A percentile compares a stretch with the other conserved stretches of the same genome.
Conservation (phyloP, 2,329 filamentous ascomycete species). For the Escovopsis sp. region DNA sequence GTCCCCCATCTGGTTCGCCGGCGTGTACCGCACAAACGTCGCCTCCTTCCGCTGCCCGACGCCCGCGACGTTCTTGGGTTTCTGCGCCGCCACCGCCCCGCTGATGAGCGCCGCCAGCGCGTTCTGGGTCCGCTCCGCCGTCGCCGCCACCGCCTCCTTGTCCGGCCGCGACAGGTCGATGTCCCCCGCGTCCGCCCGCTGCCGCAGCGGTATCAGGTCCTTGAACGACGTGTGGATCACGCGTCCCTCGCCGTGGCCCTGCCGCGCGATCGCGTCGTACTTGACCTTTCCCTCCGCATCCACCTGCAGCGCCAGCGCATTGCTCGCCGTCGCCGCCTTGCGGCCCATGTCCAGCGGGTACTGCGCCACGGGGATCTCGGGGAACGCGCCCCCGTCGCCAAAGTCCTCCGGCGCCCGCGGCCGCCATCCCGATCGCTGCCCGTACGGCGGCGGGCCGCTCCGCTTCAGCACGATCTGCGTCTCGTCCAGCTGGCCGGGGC, state of each 20-base stretch:
- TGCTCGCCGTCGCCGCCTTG: constrained; percentile 58
- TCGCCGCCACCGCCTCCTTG: constrained; percentile 68
- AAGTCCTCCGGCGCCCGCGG: constrained; percentile 82
- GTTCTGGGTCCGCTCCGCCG: constrained; percentile 76
- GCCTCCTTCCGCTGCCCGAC: constrained; percentile 67
- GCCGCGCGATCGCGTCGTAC: constrained; percentile 85
- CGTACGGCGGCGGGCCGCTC: constrained; percentile 75
- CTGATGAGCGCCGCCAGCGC: constrained; percentile 70
- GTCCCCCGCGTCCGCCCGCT: constrained; percentile 85
- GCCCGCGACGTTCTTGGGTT: constrained; percentile 78
- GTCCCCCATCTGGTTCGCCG: constrained; percentile 90
- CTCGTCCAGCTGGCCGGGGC: constrained; percentile 65
- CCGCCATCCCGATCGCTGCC: constrained; percentile 77
- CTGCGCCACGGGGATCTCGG: constrained; percentile 83
- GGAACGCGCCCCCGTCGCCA: constrained; percentile 90
- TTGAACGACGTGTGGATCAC: constrained; percentile 95
- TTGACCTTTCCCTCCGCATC: constrained; percentile 87
- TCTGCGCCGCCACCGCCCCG: constrained; percentile 80
- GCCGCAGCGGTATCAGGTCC: constrained; percentile 83
- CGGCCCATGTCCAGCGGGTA: constrained; percentile 93
- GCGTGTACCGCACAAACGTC: constrained; percentile 91
- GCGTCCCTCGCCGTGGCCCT: constrained; percentile 70
- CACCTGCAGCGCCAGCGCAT: constrained; percentile 84
- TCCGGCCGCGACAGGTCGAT: constrained; percentile 74
- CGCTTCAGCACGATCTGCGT: constrained; percentile 74